Evolutionary conservation across 2,329 filamentous ascomycete genomes (phyloP), one percentile per base, ranked within the genome.

Genomic region (Aspergillus piperis): DNA sequence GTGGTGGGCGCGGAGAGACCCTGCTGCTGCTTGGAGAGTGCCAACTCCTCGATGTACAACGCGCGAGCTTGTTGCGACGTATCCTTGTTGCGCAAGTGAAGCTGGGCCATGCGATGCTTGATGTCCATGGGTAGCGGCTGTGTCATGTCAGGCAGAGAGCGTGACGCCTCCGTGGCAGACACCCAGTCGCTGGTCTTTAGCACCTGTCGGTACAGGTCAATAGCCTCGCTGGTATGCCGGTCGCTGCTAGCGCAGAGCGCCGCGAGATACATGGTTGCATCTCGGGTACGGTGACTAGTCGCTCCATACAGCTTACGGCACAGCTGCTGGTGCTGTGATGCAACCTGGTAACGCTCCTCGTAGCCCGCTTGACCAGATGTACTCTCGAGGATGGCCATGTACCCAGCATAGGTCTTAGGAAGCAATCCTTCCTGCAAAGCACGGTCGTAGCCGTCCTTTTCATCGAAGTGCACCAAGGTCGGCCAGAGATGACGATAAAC

Each of bases 401-500:
- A 84, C 38, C 78, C 78, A 21, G 75, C 70, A 64, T 80, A 82
- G 52, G 83, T 75, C 61, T 81, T 75, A 59, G 80, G 76, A 3
- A 83, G 70, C 21, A 80, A 66, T 19, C 77, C 75, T 42, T 80
- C 78, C 0, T 71, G 55, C n/a, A 70, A 60, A 0, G 59, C 58
- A 6, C 67, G 65, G 50, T 80, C 78, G 44, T 81, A 76, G 17
- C 65, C 68, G 36, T 75, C 71, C 59, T 76, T 75, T 15, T 73
- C 75, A 19, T 80, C 75, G 48, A 80, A 77, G 5, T 76, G 73
- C 15, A 80, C 69, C 47, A 81, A 74, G 0, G 77, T 80, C 48
- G 80, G 77, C 82, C 82, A 84, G 8, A 84, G 67, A 15, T 77
- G 71, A 2, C 70, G 72, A 57, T 82, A 82, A 10, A 83, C 73